A percentile compares a stretch with the other conserved stretches of the same genome.
phyloP scores from a whole-genome alignment of 495 filamentous ascomycete genomes.

The Gamarada debralockiae region DNA sequence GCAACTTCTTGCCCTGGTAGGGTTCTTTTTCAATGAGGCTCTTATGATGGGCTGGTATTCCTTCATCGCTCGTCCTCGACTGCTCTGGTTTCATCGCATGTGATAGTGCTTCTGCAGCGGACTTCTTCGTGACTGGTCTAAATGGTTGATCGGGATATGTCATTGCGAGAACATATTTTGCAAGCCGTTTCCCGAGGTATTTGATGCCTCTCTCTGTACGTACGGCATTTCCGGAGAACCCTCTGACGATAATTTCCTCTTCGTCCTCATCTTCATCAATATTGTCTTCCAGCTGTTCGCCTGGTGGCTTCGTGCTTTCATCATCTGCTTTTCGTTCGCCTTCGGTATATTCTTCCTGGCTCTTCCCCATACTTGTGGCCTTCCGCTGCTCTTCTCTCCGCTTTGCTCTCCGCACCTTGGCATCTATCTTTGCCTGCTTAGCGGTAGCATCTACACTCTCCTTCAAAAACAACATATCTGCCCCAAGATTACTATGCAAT shows the following conservation, averaged over 20 bases:
- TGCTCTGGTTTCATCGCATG: constrained; percentile 28
- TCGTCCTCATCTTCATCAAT: constrained; percentile 54
- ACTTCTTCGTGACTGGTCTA: constrained; percentile 58
- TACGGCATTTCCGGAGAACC: constrained; percentile 84
- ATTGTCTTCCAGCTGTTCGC: constrained; percentile 25
- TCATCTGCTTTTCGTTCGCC: constrained; percentile 20
- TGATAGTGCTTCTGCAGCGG: constrained; percentile 31
- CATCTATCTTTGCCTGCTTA: constrained; percentile 60
- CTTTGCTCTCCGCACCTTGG: constrained; percentile 50
- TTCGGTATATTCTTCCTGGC: not conserved
- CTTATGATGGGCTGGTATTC: constrained; percentile 43
- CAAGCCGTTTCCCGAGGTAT: constrained; percentile 90
- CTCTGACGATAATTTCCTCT: constrained; percentile 90
- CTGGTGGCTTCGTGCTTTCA: constrained; percentile 7
- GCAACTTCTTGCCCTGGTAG: constrained; percentile 40
- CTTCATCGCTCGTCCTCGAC: constrained; percentile 26
- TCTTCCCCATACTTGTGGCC: constrained; percentile 7
- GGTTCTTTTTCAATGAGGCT: constrained; percentile 46
- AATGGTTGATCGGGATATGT: constrained; percentile 91
- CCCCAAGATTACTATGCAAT: constrained; percentile 92
- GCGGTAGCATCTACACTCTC: constrained; percentile 89
- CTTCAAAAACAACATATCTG: constrained; percentile 96
- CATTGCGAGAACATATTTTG: constrained; percentile 83
- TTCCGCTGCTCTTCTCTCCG: constrained; percentile 29
- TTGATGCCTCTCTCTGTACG: constrained; percentile 94